Base-by-base conservation (phyloP, 495 filamentous ascomycete species). In the Platismatia glauca region DNA sequence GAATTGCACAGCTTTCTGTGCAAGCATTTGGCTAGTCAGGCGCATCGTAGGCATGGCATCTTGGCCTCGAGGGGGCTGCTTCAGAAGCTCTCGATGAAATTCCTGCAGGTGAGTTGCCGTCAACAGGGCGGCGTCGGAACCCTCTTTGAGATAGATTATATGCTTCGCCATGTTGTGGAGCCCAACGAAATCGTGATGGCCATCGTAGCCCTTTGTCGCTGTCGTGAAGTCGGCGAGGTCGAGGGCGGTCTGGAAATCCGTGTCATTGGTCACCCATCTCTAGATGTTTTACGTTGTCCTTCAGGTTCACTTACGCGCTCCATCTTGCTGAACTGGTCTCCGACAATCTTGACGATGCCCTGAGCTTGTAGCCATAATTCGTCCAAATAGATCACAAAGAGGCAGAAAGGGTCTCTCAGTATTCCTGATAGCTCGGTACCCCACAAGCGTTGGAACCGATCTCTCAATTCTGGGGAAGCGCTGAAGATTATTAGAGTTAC, bases 91-190 rank as follows among this genome's bases (percentile, higher is more conserved):
- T 20, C 33, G 4, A 35, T 66, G 64, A 12, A 6, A 31, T 6
- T 59, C 27, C 3, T 15, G 18, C 24, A 66, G 11, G 6, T 33
- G 41, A 13, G 15, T 18, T 9, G 13, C 29, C n/a, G 53, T 66
- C 8, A 48, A n/a, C 8, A 0, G 18, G 18, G 60, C 53, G 7
- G 64, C 61, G n/a, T 34, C 29, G 2, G 61, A 43, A 33, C 61
- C 38, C 31, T 66, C 61, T 58, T 53, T 66, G 6, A 66, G 39
- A 22, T 48, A 53, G 27, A 66, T 59, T 31, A 66, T 59, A 13
- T 66, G 64, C 55, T 64, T 64, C 16, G 64, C 64, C 39, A 66
- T 33, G 43, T 64, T 64, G 43, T 66, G 64, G 11, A 66, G 22
- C 3, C 61, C 60, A 11, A 53, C 50, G n/a, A 66, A 66, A 29